Evolutionary conservation across 768 basidiomycete species (phyloP).

Genomic region (Pulveroboletus sp.): DNA sequence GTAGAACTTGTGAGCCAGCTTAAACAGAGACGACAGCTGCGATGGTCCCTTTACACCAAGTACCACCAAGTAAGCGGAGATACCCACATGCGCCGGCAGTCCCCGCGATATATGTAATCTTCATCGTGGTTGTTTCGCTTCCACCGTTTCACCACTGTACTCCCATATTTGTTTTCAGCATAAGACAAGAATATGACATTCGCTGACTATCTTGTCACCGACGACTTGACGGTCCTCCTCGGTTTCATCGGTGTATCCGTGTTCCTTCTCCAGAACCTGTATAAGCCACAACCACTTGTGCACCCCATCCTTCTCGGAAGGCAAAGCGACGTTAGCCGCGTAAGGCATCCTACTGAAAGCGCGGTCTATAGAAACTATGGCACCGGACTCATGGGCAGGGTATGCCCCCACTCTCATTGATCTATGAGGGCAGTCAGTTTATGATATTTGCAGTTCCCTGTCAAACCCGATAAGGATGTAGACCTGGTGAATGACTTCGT

Average conservation of each 20-base stretch:
- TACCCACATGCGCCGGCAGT: no score
- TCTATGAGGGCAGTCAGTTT: neutral
- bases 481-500: slow-evolving; percentile 64
- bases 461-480: slow-evolving; percentile 68
- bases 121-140: no score
- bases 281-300: slow-evolving; percentile 79
- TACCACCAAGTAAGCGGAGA: no score
- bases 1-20: no score
- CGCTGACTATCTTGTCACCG: slow-evolving; percentile 62
- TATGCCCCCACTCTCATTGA: slow-evolving; percentile 34
- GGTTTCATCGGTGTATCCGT: slow-evolving; percentile 72
- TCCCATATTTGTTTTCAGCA: neutral
- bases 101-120: no score
- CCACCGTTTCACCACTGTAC: neutral
- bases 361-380: slow-evolving; percentile 90
- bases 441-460: slow-evolving; percentile 53
- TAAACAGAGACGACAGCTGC: no score
- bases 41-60: no score
- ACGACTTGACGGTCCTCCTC: slow-evolving; percentile 76
- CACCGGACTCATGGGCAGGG: slow-evolving; percentile 78
- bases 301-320: slow-evolving; percentile 92
- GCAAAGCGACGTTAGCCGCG: slow-evolving; percentile 84
- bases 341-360: slow-evolving; percentile 77
- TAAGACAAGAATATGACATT: slow-evolving; percentile 35
- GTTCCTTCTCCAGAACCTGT: slow-evolving; percentile 72